phyloP scores from a whole-genome alignment of 2,329 filamentous ascomycete species.

The Sarocladium kiliense region DNA sequence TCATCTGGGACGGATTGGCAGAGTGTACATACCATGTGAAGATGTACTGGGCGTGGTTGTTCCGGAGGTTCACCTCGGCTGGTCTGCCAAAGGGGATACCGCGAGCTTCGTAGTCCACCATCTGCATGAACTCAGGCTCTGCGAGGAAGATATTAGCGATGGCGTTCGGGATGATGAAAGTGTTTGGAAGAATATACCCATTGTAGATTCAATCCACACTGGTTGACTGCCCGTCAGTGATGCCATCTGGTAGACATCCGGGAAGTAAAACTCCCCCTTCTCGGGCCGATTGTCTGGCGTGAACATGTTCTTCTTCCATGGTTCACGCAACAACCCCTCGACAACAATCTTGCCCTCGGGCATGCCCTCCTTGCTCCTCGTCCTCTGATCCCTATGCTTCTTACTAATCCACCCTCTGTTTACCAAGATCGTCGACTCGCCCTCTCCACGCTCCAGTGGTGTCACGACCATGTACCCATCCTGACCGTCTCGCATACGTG shows the following conservation, averaged over 20 bases:
- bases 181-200: conserved; percentile 54
- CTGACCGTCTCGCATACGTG: conserved; percentile 80
- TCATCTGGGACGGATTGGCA: too few relatives aligned
- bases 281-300: conserved; percentile 86
- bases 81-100: conserved; percentile 86
- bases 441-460: conserved; percentile 68
- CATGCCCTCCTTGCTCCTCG: conserved; percentile 57
- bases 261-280: conserved; percentile 86
- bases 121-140: conserved; percentile 75
- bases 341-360: conserved; percentile 68
- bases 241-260: conserved; percentile 91
- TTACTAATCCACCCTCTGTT: conserved; percentile 90
- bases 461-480: conserved; percentile 91
- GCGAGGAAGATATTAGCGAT: conserved; percentile 8
- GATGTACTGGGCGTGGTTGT: conserved; percentile 98
- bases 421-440: conserved; percentile 68
- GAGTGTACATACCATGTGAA: conserved; percentile 78
- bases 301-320: conserved; percentile 97
- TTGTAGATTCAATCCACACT: conserved; percentile 94
- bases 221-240: conserved; percentile 73
- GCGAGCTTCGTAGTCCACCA: conserved; percentile 69
- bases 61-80: conserved; percentile 86
- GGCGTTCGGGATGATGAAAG: not conserved
- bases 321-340: conserved; percentile 79
- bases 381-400: conserved; percentile 60